Evolutionary conservation across 2,329 filamentous ascomycete species (phyloP), one percentile per base, ranked within the genome.

Genomic region (Curvularia sp.): DNA sequence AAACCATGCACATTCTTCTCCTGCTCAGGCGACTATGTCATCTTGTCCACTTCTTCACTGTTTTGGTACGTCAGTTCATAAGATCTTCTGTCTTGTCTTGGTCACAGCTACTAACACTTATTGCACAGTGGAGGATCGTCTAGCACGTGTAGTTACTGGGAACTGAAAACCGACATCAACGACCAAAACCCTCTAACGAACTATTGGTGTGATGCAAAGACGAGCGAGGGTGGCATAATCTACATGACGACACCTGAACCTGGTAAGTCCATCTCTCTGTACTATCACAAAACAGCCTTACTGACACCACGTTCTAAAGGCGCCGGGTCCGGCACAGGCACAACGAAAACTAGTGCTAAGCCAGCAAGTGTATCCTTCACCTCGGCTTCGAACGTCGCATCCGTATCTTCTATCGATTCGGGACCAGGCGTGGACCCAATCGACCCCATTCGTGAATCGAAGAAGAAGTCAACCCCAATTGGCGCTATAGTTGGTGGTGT

Each of bases 401-500:
- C 33, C 35, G 39, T 24, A 41, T 50, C 48, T 4, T 10, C 30
- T 31, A 2, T 7, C 35, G 26, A 22, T 33, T 13, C 22, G 5
- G 15, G 15, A 8, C 33, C 48, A 18, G 18, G 18, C 18, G 1
- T 1, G 18, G 18, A 18, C 33, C 12, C 5, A 38, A 38, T 5
- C 24, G 18, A 18, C 18, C 18, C 18, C 18, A 18, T 18, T 18
- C 18, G 1, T 18, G 18, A 18, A 1, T 1, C 18, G 18, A 18
- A 49, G 8, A 51, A 60, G 33, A 46, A 31, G 13, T 54, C 55
- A 49, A 59, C 55, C 1, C 50, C 62, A 43, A 38, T 67, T 30
- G 66, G 61, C 35, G 60, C 66, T 12, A 67, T 69, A 30, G 61
- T 62, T 15, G 66, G 66, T 18, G 65, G 65, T 38, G 65, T 65